phyloP scores from a whole-genome alignment of 441 rosid genomes.

The Brassica balearica region DNA sequence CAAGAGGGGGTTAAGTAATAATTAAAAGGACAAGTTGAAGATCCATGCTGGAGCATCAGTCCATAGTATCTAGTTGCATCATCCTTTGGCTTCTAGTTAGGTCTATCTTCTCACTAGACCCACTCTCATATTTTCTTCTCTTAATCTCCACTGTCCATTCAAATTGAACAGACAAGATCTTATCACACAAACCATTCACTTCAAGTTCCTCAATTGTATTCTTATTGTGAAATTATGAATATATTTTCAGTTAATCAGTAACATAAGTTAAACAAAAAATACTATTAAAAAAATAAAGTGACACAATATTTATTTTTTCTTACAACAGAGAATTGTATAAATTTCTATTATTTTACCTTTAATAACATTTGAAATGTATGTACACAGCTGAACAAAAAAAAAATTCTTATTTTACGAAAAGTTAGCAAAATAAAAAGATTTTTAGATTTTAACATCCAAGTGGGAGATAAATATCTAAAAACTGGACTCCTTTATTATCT shows the following conservation, averaged over 20 bases:
- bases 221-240: not conserved
- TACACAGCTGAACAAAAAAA: too few relatives aligned
- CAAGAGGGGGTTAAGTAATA: not conserved
- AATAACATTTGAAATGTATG: not conserved
- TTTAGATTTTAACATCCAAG: not conserved
- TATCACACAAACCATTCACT: slow-evolving; percentile 13
- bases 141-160: slow-evolving; percentile 33
- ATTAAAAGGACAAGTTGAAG: slow-evolving; percentile 12
- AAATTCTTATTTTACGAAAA: too few relatives aligned
- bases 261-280: too few relatives aligned
- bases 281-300: too few relatives aligned
- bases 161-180: slow-evolving; percentile 12
- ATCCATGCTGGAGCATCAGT: slow-evolving; percentile 26
- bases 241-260: not conserved
- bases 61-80: slow-evolving; percentile 31
- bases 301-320: too few relatives aligned
- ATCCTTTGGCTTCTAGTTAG: slow-evolving; percentile 21
- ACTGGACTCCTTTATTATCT: slow-evolving; percentile 11
- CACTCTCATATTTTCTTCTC: slow-evolving; percentile 1
- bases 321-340: too few relatives aligned
- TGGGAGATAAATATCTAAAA: slow-evolving; percentile 39
- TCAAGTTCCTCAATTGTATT: not conserved
- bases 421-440: not conserved
- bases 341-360: too few relatives aligned
- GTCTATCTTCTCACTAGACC: slow-evolving; percentile 24